phyloP scores from a whole-genome alignment of 2,329 filamentous ascomycete genomes.

The Lecanicillium sp. region DNA sequence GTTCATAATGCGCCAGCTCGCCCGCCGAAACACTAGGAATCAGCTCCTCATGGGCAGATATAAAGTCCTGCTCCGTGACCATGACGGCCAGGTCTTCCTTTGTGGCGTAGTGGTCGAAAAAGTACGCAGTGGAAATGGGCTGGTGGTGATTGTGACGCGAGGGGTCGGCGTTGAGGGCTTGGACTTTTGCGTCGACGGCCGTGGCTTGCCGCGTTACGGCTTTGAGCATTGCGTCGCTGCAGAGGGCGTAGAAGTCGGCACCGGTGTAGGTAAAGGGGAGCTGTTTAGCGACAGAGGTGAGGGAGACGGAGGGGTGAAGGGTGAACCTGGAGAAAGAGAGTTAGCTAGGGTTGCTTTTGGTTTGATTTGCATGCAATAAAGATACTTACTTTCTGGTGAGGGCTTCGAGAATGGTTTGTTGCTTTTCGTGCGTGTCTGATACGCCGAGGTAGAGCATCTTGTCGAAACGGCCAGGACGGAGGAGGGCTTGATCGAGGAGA shows the following conservation, averaged over 20 bases:
- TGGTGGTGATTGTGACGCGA: conserved; percentile 21
- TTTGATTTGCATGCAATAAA: too few species aligned
- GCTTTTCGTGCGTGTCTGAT: conserved; percentile 93
- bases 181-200: conserved; percentile 76
- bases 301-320: conserved; percentile 69
- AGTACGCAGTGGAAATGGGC: conserved; percentile 77
- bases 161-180: conserved; percentile 49
- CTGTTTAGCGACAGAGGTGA: conserved; percentile 62
- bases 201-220: conserved; percentile 87
- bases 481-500: conserved; percentile 78
- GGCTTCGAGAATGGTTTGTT: conserved; percentile 87
- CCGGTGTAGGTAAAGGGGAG: conserved; percentile 96
- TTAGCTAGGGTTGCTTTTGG: conserved; percentile 9
- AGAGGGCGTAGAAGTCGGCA: conserved; percentile 93
- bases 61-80: conserved; percentile 84
- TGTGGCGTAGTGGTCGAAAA: conserved; percentile 86
- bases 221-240: conserved; percentile 97
- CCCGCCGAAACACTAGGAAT: conserved; percentile 91
- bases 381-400: conserved; percentile 74
- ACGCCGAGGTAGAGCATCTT: conserved; percentile 98
- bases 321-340: conserved; percentile 67
- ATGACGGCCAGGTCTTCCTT: conserved; percentile 77
- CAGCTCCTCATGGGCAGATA: conserved; percentile 71
- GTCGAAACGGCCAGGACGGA: conserved; percentile 88
- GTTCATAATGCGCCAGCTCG: conserved; percentile 84